Conservation (phyloP, 495 filamentous ascomycete species). For the Aspergillus ellipticus region DNA sequence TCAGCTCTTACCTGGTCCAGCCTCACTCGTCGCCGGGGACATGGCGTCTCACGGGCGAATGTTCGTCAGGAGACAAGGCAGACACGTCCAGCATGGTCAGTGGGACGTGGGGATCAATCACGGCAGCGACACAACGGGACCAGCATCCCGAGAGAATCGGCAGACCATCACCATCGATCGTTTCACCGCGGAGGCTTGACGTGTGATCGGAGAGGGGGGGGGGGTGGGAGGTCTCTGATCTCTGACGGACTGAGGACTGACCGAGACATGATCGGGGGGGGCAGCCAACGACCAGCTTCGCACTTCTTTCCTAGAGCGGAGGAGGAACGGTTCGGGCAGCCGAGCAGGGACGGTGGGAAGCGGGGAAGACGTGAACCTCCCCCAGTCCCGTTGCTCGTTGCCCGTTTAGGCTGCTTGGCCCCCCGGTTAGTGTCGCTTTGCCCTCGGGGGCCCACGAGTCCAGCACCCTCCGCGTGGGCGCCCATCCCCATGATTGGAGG, state of each 20-base stretch:
- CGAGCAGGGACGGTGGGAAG: neutral
- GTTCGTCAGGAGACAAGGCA: conserved; percentile 12
- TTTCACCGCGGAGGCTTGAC: neutral
- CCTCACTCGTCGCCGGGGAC: conserved; percentile 31
- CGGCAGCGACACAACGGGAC: neutral
- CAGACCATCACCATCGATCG: neutral
- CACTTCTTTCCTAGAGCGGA: too few relatives aligned
- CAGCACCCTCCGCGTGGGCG: neutral
- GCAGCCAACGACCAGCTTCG: too few relatives aligned
- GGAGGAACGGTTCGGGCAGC: neutral
- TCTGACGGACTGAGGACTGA: too few relatives aligned
- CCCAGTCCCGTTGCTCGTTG: too few relatives aligned
- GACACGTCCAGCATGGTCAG: conserved; percentile 18
- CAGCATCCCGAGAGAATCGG: neutral
- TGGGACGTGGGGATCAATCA: neutral
- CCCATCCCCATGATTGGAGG: neutral
- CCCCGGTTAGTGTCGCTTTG: neutral
- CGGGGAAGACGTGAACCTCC: neutral
- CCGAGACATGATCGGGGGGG: too few relatives aligned
- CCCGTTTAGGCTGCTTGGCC: neutral
- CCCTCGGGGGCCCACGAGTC: neutral
- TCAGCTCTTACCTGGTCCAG: conserved; percentile 20
- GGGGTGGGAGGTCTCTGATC: neutral
- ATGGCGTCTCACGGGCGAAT: conserved; percentile 27
- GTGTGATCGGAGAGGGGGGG: neutral